Percentiles rank a stretch among this genome's conserved stretches.
Conservation (phyloP, 352 stramenopile genomes). For the Phytophthora chlamydospora region DNA sequence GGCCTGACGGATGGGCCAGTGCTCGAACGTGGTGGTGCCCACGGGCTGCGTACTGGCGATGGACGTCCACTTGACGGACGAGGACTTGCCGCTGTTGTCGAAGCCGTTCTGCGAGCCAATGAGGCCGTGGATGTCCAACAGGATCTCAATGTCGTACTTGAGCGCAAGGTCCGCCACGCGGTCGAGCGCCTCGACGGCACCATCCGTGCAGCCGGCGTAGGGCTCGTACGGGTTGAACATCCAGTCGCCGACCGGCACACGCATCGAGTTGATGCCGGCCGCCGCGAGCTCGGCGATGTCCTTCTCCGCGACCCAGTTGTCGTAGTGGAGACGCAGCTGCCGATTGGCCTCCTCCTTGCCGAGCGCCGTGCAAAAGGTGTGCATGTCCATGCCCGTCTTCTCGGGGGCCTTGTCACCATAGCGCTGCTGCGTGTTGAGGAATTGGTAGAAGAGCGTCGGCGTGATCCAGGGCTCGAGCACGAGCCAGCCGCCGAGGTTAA, state of each 20-base stretch:
- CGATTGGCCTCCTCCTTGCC: slow-evolving; percentile 90
- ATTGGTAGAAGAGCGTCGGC: slow-evolving; percentile 96
- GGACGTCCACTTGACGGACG: slow-evolving; percentile 92
- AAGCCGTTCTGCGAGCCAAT: slow-evolving; percentile 96
- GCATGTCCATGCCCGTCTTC: slow-evolving; percentile 92
- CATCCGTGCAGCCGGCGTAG: slow-evolving; percentile 93
- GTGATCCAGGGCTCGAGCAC: slow-evolving; percentile 98
- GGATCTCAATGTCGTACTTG: slow-evolving; percentile 88
- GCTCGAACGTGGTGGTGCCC: slow-evolving; percentile 92
- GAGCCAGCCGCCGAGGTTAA: slow-evolving; percentile 95
- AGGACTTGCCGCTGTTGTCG: slow-evolving; percentile 93
- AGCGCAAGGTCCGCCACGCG: slow-evolving; percentile 84
- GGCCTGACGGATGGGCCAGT: slow-evolving; percentile 93
- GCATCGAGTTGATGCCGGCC: slow-evolving; percentile 79
- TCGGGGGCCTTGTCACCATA: slow-evolving; percentile 79
- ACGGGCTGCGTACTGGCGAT: slow-evolving; percentile 82
- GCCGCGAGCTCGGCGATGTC: slow-evolving; percentile 88
- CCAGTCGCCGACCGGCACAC: slow-evolving; percentile 95
- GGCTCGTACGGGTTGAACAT: slow-evolving; percentile 96
- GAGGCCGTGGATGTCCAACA: slow-evolving; percentile 94
- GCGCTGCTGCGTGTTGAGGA: slow-evolving; percentile 81
- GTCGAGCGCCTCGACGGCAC: slow-evolving; percentile 92
- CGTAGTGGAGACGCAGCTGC: slow-evolving; percentile 94
- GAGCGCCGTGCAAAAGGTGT: slow-evolving; percentile 92
- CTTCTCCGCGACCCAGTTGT: slow-evolving; percentile 94